These are phyloP conservation scores for Helenozyma baotianmanensis DNA, from an alignment of 805 yeast species.

Conservation along the genomic window DNA sequence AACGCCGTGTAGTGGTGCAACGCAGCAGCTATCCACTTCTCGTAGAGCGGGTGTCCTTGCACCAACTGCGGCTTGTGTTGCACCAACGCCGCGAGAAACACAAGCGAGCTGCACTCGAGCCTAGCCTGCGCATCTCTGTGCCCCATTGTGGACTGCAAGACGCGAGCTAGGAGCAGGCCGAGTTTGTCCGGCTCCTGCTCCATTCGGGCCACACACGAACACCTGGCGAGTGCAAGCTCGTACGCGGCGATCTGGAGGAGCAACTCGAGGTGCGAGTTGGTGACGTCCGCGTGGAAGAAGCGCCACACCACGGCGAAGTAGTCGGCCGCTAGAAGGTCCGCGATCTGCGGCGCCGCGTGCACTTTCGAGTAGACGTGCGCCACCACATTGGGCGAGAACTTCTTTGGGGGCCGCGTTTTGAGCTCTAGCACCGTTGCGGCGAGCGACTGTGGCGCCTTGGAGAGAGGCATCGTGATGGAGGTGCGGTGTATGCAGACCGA, in stretches of 20 bases:
- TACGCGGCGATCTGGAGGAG: constrained; percentile 19
- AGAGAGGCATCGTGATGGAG: too few relatives aligned
- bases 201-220: constrained; percentile 10
- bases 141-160: constrained; percentile 20
- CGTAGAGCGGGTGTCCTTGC: constrained; percentile 5
- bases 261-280: constrained; percentile 37
- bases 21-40: constrained; percentile 22
- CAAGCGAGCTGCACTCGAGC: constrained; percentile 12
- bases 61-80: constrained; percentile 2
- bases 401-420: constrained; percentile 5
- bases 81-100: constrained; percentile 12
- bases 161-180: constrained; percentile 22
- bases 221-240: constrained; percentile 5
- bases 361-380: constrained; percentile 8
- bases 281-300: constrained; percentile 33
- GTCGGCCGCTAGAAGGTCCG: constrained; percentile 10
- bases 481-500: too few relatives aligned
- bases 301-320: constrained; percentile 37
- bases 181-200: constrained; percentile 19
- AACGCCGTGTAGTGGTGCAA: constrained; percentile 7
- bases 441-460: too few relatives aligned
- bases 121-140: constrained; percentile 13
- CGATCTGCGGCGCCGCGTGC: constrained; percentile 3
- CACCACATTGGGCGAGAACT: constrained; percentile 6
- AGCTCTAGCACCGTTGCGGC: neutral